phyloP scores from a whole-genome alignment of 2,329 filamentous ascomycete species.

The Exophiala sp. region DNA sequence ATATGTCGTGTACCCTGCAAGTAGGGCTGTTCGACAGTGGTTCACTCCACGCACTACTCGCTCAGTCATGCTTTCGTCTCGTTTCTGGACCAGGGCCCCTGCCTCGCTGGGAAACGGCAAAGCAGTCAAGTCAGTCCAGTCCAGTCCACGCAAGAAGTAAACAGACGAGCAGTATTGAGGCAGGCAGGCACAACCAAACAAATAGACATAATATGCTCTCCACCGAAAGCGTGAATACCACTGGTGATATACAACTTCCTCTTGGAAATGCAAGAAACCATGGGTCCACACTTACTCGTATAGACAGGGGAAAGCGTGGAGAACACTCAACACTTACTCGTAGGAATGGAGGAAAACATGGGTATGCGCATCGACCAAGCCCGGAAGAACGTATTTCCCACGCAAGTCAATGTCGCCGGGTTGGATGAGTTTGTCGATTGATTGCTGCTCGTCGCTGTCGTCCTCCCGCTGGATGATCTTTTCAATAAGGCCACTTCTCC shows the following conservation, averaged over 20 bases:
- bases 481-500: conserved; percentile 40
- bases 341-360: conserved; percentile 53
- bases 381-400: conserved; percentile 47
- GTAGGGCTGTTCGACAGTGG: conserved; percentile 48
- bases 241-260: too few species aligned
- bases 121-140: too few species aligned
- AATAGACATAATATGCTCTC: too few species aligned
- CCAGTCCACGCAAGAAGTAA: too few species aligned
- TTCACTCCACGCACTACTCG: conserved; percentile 51
- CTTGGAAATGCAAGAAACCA: too few species aligned
- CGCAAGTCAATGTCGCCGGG: conserved; percentile 50
- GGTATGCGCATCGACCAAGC: conserved; percentile 52
- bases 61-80: conserved; percentile 54
- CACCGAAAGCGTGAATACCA: too few species aligned
- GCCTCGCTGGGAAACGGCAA: conserved; percentile 38
- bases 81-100: conserved; percentile 45
- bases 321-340: conserved; percentile 6
- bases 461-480: conserved; percentile 19
- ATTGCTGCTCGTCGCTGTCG: neutral
- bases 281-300: too few species aligned
- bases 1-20: conserved; percentile 56
- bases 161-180: neutral
- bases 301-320: neutral
- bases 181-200: too few species aligned
- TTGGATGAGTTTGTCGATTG: conserved; percentile 15